Conservation (phyloP, 768 basidiomycete species). For the Clitopilus hobsonii region DNA sequence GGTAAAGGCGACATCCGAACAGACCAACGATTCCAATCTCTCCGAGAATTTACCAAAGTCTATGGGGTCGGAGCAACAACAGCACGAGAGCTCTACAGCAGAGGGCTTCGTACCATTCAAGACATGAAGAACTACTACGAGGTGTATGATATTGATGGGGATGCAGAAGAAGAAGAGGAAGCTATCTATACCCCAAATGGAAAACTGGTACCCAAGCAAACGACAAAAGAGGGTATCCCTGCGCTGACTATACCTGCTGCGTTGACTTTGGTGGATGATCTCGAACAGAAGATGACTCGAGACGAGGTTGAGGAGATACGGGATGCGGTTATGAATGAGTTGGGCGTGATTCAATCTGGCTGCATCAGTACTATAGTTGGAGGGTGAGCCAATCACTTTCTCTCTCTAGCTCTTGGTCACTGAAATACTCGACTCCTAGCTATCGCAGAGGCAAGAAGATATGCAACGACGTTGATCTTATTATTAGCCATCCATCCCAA, state of each 20-base stretch:
- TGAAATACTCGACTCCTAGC: conserved; percentile 28
- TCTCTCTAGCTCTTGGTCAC: background rate
- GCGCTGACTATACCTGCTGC: conserved; percentile 50
- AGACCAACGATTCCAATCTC: conserved; percentile 50
- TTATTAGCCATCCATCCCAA: conserved; percentile 69
- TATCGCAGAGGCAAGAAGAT: conserved; percentile 80
- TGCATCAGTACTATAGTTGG: conserved; percentile 77
- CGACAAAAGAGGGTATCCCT: conserved; percentile 4
- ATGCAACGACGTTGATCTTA: conserved; percentile 87
- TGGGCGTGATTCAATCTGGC: conserved; percentile 58
- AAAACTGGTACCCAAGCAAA: conserved; percentile 8
- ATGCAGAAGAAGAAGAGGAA: conserved; percentile 6
- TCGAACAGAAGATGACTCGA: conserved; percentile 56
- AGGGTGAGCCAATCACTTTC: conserved; percentile 45
- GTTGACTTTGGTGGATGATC: conserved; percentile 53
- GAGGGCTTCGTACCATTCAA: conserved; percentile 61
- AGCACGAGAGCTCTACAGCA: conserved; percentile 59
- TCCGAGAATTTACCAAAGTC: conserved; percentile 56
- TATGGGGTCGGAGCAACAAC: conserved; percentile 74
- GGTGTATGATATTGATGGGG: conserved; percentile 20
- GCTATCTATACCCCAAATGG: conserved; percentile 31
- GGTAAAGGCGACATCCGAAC: conserved; percentile 38
- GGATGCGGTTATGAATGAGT: conserved; percentile 58
- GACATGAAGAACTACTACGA: conserved; percentile 69
- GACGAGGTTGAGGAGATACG: conserved; percentile 78